A percentile compares a stretch with the other conserved stretches of the same genome.
phyloP scores from a whole-genome alignment of 1,284 basidiomycete genomes.

The Somion occarium region DNA sequence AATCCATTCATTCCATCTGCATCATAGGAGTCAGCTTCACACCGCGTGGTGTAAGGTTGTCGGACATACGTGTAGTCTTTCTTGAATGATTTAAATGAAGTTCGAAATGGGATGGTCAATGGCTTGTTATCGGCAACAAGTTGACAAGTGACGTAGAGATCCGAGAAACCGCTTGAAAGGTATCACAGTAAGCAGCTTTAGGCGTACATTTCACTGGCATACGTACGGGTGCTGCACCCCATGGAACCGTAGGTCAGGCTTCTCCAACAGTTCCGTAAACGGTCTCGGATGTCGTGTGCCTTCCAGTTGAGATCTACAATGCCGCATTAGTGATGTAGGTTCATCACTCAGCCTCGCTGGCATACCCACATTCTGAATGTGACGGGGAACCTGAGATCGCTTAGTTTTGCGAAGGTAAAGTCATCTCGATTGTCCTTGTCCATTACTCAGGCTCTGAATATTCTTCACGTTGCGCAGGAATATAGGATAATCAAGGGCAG shows the following conservation, averaged over 20 bases:
- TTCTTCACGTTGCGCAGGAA: too few relatives aligned
- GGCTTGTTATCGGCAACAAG: constrained; percentile 92
- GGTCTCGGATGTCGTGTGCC: constrained; percentile 66
- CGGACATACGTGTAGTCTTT: constrained; percentile 66
- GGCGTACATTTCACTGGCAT: not conserved
- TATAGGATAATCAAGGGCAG: too few relatives aligned
- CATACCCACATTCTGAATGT: constrained; percentile 79
- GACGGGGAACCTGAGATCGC: constrained; percentile 81
- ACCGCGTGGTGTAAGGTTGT: too few relatives aligned
- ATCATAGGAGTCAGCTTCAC: constrained; percentile 5
- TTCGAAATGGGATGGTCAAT: constrained; percentile 85
- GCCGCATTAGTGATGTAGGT: not conserved
- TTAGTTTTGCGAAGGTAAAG: constrained; percentile 86
- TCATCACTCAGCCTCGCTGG: not conserved
- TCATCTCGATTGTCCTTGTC: constrained; percentile 78
- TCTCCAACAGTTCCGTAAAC: constrained; percentile 73
- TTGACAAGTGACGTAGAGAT: constrained; percentile 90
- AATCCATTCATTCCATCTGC: constrained; percentile 94
- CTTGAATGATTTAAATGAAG: constrained; percentile 90
- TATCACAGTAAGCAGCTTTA: constrained; percentile 5
- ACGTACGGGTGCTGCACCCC: constrained; percentile 72
- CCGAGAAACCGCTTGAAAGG: constrained; percentile 69
- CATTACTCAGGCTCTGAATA: too few relatives aligned
- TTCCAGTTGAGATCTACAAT: constrained; percentile 75
- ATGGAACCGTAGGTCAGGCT: constrained; percentile 74